Conservation (phyloP, 495 filamentous ascomycete species). For the Aspergillus heteromorphus region DNA sequence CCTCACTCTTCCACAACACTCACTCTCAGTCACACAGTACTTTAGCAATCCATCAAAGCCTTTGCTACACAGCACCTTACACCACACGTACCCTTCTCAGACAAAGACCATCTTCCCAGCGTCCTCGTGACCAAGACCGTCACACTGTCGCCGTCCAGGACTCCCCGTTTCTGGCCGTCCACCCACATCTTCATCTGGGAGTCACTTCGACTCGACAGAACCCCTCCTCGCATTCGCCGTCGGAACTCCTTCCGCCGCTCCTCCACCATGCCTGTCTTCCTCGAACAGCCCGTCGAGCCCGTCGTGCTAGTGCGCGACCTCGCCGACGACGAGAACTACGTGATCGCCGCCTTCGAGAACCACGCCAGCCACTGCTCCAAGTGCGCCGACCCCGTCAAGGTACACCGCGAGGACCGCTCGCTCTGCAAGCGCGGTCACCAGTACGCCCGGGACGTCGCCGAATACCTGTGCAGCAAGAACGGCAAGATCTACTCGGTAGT, state of each 20-base stretch:
- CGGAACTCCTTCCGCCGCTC: slow-evolving; percentile 18
- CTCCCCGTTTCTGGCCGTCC: slow-evolving; percentile 23
- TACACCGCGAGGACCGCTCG: slow-evolving; percentile 25
- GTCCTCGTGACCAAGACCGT: slow-evolving; percentile 20
- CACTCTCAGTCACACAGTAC: neutral
- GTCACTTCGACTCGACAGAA: slow-evolving; percentile 15
- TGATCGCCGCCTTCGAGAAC: slow-evolving; percentile 32
- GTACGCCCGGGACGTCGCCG: slow-evolving; percentile 41
- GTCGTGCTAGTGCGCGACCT: slow-evolving; percentile 37
- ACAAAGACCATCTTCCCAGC: neutral
- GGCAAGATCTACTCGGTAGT: slow-evolving; percentile 44
- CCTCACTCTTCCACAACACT: neutral
- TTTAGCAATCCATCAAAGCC: neutral
- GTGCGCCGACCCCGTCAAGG: slow-evolving; percentile 37
- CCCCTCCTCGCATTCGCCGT: slow-evolving; percentile 15
- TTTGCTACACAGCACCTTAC: neutral
- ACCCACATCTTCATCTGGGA: slow-evolving; percentile 17
- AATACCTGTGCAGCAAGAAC: slow-evolving; percentile 45
- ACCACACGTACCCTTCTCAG: slow-evolving; percentile 5
- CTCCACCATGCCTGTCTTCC: slow-evolving; percentile 30
- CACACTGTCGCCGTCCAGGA: slow-evolving; percentile 30
- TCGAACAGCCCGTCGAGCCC: slow-evolving; percentile 20
- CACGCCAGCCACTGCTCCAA: slow-evolving; percentile 38
- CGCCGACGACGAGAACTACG: slow-evolving; percentile 37
- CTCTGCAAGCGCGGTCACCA: slow-evolving; percentile 47